Evolutionary conservation across 352 stramenopile genomes (phyloP), one percentile per base, ranked within the genome.

Genomic region (Blastocystis sp.): DNA sequence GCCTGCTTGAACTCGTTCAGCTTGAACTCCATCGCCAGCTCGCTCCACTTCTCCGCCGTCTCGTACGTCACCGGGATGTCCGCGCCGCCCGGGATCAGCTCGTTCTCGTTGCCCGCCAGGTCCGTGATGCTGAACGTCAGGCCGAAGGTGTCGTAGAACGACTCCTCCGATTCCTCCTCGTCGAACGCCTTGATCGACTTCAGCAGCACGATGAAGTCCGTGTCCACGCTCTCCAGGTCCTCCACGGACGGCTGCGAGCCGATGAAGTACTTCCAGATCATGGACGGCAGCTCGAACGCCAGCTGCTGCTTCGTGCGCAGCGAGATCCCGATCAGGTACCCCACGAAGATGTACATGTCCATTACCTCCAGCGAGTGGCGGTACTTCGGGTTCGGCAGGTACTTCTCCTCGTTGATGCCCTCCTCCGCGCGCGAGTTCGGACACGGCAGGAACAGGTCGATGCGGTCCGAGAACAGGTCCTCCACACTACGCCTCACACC

Each of bases 241-340:
- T 96, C 95, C 33, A 92, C 12, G 0, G 33, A 93, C 69, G 0
- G 90, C 91, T 24, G 95, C 90, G 41, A 91, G 90, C 92, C 92
- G 9, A 95, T 94, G 1, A 98, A 90, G 41, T 93, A 91, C 90
- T 97, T 97, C 95, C 95, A 98, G 37, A 98, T 92, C 3, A 97
- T 88, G 12, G 92, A 88, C 9, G 95, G 93, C 45, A 98, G 81
- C 41, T 95, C 94, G 35, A 98, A 91, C 0, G 94, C 91, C n/a
- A 98, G 91, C 60, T 95, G 96, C 62, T 96, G 92, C 59, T 96
- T 95, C 76, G 93, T 96, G 2, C 95, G 94, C 41, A 97, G 93
- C 3, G 91, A 92, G 24, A 94, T 92, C 0, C 95, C 95, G 91
- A 98, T 95, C 3, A 98, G 91, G 85, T 97, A 97, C 9, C 95